phyloP scores from a whole-genome alignment of 805 yeast genomes.

The Isabelozyma pseudorhagii region DNA sequence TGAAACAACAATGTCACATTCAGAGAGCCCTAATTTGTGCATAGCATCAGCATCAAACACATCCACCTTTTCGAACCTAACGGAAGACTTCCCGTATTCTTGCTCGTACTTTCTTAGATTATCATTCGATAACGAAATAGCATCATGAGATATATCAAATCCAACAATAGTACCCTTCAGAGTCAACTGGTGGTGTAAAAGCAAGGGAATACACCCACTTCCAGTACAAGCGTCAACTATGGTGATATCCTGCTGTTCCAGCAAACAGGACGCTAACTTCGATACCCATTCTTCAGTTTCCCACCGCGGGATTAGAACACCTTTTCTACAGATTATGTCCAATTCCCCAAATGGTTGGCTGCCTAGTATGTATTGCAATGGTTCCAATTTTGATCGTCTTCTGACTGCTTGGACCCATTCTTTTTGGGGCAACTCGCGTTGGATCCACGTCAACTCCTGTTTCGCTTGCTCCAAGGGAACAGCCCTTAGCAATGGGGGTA shows the following conservation, averaged over 20 bases:
- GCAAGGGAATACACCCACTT: slow-evolving; percentile 78
- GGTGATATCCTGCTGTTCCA: slow-evolving; percentile 9
- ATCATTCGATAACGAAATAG: slow-evolving; percentile 47
- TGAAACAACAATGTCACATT: slow-evolving; percentile 60
- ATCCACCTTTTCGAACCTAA: slow-evolving; percentile 11
- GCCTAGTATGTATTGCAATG: slow-evolving; percentile 83
- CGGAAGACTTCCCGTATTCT: neutral
- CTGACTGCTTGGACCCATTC: slow-evolving; percentile 53
- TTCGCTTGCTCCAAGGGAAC: slow-evolving; percentile 39
- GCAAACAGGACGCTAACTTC: slow-evolving; percentile 28
- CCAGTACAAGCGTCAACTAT: slow-evolving; percentile 82
- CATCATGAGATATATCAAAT: slow-evolving; percentile 54
- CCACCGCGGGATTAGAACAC: slow-evolving; percentile 87
- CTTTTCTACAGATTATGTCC: slow-evolving; percentile 53
- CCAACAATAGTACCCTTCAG: slow-evolving; percentile 31
- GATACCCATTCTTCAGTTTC: slow-evolving; percentile 92
- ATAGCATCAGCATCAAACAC: slow-evolving; percentile 7
- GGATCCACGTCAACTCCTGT: slow-evolving; percentile 65
- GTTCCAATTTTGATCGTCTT: slow-evolving; percentile 52
- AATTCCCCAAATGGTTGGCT: slow-evolving; percentile 82
- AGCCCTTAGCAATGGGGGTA: slow-evolving; percentile 33
- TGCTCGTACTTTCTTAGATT: slow-evolving; percentile 29
- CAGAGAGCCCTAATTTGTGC: slow-evolving; percentile 1
- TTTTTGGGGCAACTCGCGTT: slow-evolving; percentile 47
- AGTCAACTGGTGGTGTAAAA: slow-evolving; percentile 28